phyloP scores from a whole-genome alignment of 768 basidiomycete species.

The Naematelia aurantialba region DNA sequence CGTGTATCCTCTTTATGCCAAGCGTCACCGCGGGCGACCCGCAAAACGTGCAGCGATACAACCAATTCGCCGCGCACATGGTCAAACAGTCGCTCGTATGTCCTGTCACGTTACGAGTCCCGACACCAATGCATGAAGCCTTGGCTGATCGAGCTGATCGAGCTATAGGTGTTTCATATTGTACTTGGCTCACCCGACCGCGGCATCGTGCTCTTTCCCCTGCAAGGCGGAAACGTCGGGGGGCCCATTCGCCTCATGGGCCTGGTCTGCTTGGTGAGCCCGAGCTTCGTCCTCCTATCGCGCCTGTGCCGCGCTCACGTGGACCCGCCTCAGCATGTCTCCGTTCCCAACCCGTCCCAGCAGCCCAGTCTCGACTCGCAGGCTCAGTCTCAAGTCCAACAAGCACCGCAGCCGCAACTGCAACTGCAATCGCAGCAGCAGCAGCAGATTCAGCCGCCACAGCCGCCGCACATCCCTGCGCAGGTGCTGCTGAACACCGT shows the following conservation, averaged over 20 bases:
- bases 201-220: conserved; percentile 24
- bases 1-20: conserved; percentile 4
- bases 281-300: too few species aligned
- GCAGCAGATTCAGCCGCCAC: conserved; percentile 13
- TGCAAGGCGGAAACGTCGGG: conserved; percentile 8
- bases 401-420: conserved; percentile 3
- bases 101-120: background rate
- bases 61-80: background rate
- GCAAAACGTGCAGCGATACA: conserved; percentile 4
- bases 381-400: conserved; percentile 6
- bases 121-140: background rate
- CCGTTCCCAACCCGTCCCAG: conserved; percentile 1
- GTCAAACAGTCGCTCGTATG: background rate
- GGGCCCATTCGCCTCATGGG: conserved; percentile 20
- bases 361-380: conserved; percentile 11
- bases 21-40: background rate
- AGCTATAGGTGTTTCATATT: conserved; percentile 21
- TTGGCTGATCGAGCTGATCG: too few species aligned
- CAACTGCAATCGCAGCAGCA: conserved; percentile 9
- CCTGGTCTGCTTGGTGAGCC: conserved; percentile 28
- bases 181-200: conserved; percentile 19
- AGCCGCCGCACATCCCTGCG: conserved; percentile 1
- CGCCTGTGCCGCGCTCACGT: background rate
- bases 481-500: background rate
- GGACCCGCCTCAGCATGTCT: background rate